Evolutionary conservation across 257 asterid genomes (phyloP), one percentile per base, ranked within the genome.

Genomic region (Orobanche coerulescens): DNA sequence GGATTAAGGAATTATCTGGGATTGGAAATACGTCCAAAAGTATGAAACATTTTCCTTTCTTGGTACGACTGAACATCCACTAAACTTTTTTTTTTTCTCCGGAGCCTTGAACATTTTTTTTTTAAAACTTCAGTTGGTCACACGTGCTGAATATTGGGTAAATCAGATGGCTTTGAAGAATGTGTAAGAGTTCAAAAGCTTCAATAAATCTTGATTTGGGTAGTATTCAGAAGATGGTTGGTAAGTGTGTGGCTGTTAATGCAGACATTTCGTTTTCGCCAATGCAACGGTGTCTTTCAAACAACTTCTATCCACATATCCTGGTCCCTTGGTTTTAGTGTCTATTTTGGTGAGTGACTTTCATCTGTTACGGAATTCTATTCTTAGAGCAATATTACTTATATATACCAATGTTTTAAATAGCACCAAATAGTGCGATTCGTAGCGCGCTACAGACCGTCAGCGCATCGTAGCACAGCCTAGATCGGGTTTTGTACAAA

Each of bases 21-120:
- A 65, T 60, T 92, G 78, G 98, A 92, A 80, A 92, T 92, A 75
- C 87, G 95, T 52, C 88, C 78, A 51, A 92, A 82, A 74, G 98
- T 91, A 88, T 37, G 86, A 59, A 16, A 33, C 34, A 5, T 62
- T 12, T 61, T 6, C 48, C 16, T 51, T 52, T 37, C 6, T 44
- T 46, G 69, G 48, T 67, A 5, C 59, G 31, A 48, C 24, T 62
- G 44, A 33, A 40, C 15, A 48, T 12, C 28, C 42, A 57, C 58
- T 52, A 6, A 55, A 7, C 2, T 42, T 12, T 36, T 10, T 36
- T 24, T 52, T 51, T 39, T 28, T 70, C 48, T 64, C 50, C 51
- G 12, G 67, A 51, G 54, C 40, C 54, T 61, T 39, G 50, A 68
- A 68, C 23, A 64, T n/a, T 12, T 22, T 36, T 52, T n/a, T 51